Percentiles rank a stretch among this genome's conserved stretches.
Conservation (phyloP, 139 green algal species). For the Dunaliella sp. region DNA sequence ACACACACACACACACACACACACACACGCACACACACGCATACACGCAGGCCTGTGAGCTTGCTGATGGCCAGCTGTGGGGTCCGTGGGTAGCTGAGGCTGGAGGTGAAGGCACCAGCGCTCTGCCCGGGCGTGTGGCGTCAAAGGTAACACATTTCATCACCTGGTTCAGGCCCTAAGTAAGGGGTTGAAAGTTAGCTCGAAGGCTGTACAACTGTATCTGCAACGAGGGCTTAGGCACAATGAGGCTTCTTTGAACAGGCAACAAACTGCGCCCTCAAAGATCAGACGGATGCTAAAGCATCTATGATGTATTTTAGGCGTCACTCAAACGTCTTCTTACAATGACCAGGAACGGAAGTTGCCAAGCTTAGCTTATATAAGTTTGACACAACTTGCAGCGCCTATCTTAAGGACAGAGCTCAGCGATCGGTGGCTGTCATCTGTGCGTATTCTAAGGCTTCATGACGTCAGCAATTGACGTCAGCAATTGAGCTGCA, state of each 20-base stretch:
- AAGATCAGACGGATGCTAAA: background rate
- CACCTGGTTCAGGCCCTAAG: background rate
- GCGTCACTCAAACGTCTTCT: background rate
- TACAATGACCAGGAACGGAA: no score
- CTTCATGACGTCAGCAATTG: no score
- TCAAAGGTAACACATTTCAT: background rate
- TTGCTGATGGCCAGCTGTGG: slow-evolving; percentile 53
- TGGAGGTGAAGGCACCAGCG: background rate
- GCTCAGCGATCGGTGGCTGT: background rate
- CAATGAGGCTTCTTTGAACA: no score
- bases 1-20: no score
- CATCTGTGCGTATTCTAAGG: background rate
- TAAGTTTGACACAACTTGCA: background rate
- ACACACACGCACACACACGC: no score
- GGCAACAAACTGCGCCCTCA: background rate
- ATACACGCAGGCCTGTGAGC: slow-evolving; percentile 23
- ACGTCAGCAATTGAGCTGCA: background rate
- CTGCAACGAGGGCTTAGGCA: background rate
- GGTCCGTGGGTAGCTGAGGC: slow-evolving; percentile 44
- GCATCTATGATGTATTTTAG: background rate
- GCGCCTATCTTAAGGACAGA: background rate
- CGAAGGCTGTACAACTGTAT: background rate
- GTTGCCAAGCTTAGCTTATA: background rate
- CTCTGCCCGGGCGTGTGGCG: background rate
- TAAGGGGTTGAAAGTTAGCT: background rate